These are phyloP conservation scores for Lactifluus hygrophoroides DNA, from an alignment of 768 basidiomycete species.

Conservation along the genomic window DNA sequence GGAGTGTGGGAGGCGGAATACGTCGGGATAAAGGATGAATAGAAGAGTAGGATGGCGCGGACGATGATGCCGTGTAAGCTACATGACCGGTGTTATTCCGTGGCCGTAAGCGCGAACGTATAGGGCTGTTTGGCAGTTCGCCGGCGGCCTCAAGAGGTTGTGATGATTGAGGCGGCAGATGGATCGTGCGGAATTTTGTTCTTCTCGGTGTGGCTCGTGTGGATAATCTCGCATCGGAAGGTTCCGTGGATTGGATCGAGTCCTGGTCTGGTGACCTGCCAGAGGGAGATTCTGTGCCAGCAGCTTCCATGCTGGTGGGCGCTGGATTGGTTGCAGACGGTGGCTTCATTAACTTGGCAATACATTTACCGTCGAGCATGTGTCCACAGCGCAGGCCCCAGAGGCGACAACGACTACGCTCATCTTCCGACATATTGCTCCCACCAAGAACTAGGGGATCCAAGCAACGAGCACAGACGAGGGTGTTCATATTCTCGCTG, in stretches of 20 bases:
- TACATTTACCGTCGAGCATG: slow-evolving; percentile 69
- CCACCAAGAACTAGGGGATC: slow-evolving; percentile 53
- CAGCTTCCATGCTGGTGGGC: not conserved
- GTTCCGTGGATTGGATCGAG: not conserved
- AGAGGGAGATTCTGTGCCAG: not conserved
- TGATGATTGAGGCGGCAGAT: not conserved
- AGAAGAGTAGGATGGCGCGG: not conserved
- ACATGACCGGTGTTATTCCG: slow-evolving; percentile 15
- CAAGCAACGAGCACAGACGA: slow-evolving; percentile 61
- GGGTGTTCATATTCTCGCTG: slow-evolving; percentile 34
- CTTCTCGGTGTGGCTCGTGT: not conserved
- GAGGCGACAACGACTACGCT: slow-evolving; percentile 39
- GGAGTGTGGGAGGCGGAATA: not conserved
- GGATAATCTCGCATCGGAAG: not conserved
- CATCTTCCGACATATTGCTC: slow-evolving; percentile 33
- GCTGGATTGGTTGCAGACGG: not conserved
- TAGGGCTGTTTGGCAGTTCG: slow-evolving; percentile 2
- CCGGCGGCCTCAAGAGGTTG: not conserved
- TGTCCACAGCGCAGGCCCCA: slow-evolving; percentile 76
- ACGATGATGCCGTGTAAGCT: not conserved
- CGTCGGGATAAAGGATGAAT: slow-evolving; percentile 1
- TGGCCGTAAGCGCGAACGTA: slow-evolving; percentile 19
- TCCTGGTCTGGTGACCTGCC: not conserved
- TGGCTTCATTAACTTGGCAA: slow-evolving; percentile 49
- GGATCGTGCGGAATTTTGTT: not conserved